Evolutionary conservation across 345 rosid genomes (phyloP), one percentile per base, ranked within the genome.

Genomic region (Populus pruinosa): DNA sequence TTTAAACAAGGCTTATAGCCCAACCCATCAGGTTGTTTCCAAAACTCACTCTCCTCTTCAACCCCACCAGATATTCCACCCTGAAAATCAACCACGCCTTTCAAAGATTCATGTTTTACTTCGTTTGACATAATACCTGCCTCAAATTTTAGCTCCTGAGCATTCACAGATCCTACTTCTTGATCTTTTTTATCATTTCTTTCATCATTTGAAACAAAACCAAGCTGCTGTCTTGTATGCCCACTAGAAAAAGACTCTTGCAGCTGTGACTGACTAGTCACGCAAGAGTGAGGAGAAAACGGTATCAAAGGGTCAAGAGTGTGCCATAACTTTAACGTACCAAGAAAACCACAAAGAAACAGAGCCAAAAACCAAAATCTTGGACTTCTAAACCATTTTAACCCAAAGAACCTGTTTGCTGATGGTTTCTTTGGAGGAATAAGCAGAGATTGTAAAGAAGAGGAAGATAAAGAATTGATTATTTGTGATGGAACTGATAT

Each of bases 11-110:
- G 97, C 78, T 81, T 85, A 80, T 90, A 96, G 8, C 98, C 96
- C 86, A 92, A 74, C 16, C 98, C 97, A 71, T 92, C 91, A n/a
- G 99, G 99, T 78, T 96, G 98, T 83, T 87, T 88, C 99, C 99
- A 96, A 66, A 96, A 90, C 85, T 87, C 98, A 43, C 79, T 78
- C 36, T 75, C 84, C 50, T 43, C 78, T 2, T 67, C 82, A 65
- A 18, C 76, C 41, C 70, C 75, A 12, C 21, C 50, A 67, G 80
- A 31, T 20, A 67, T 76, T 47, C 17, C 82, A 69, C 64, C 29
- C 69, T 80, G 72, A 75, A 70, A 75, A 47, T 47, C 31, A 76
- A 56, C 76, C 50, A 5, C 47, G 8, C 77, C 47, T 55, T 67
- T 75, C 67, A 83, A 83, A 53, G 74, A 20, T 68, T 71, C 74